Conservation (phyloP, 2,329 filamentous ascomycete genomes). For the Ilyonectria mors-panacis region DNA sequence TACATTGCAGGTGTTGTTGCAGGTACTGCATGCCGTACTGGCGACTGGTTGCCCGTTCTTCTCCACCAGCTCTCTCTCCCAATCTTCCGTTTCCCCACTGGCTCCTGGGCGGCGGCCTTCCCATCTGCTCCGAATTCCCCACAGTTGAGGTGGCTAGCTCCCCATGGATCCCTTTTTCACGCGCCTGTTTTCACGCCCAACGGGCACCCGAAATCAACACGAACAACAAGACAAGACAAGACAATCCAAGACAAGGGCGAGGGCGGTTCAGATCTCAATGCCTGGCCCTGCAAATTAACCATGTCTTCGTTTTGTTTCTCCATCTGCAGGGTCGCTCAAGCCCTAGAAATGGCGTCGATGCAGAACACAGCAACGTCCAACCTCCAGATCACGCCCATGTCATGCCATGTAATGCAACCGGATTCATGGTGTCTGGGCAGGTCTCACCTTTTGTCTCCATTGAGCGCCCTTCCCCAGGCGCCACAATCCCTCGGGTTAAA, state of each 20-base stretch:
- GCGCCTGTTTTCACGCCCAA: not conserved
- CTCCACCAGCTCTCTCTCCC: slow-evolving; percentile 21
- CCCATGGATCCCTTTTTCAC: not conserved
- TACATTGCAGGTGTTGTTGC: not conserved
- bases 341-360: not conserved
- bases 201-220: not conserved
- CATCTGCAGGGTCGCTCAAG: not conserved
- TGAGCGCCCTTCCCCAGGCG: slow-evolving; percentile 14
- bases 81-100: slow-evolving; percentile 24
- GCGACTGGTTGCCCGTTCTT: not conserved
- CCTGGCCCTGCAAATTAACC: not conserved
- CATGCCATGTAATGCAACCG: slow-evolving; percentile 41
- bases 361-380: not conserved
- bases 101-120: slow-evolving; percentile 1
- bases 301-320: not conserved
- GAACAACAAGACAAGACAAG: not conserved
- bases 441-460: slow-evolving; percentile 10
- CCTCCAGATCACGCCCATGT: slow-evolving; percentile 23
- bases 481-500: slow-evolving; percentile 16
- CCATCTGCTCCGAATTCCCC: slow-evolving; percentile 15
- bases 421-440: slow-evolving; percentile 21
- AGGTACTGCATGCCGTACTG: not conserved
- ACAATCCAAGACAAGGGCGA: not conserved
- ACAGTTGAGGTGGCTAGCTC: not conserved
- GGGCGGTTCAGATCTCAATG: not conserved